These are phyloP conservation scores for Daldinia concentrica DNA, from an alignment of 495 filamentous ascomycete genomes.

Conservation along the genomic window DNA sequence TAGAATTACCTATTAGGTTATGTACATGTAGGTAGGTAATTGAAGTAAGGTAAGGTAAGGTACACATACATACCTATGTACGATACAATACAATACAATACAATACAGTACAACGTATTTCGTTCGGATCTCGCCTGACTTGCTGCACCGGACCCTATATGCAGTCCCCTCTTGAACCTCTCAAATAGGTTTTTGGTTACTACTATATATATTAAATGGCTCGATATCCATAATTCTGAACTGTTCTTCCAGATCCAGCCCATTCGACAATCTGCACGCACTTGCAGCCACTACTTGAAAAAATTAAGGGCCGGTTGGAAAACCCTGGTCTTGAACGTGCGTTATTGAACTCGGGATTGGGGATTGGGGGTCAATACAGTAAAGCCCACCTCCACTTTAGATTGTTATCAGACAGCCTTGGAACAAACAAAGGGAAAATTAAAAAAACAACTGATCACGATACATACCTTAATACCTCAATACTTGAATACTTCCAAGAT, in stretches of 20 bases:
- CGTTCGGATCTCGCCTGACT: constrained; percentile 34
- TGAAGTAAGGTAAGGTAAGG: neutral
- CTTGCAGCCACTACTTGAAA: constrained; percentile 9
- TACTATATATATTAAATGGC: constrained; percentile 32
- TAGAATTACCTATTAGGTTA: too few species aligned
- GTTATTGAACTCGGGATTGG: constrained; percentile 25
- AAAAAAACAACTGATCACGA: constrained; percentile 28
- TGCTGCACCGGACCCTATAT: constrained; percentile 18
- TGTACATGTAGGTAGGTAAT: too few species aligned
- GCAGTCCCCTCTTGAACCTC: constrained; percentile 9
- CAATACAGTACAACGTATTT: constrained; percentile 7
- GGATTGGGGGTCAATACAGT: constrained; percentile 43
- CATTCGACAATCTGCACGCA: constrained; percentile 38
- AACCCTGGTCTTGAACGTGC: constrained; percentile 19
- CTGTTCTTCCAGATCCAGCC: constrained; percentile 38
- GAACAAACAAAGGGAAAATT: constrained; percentile 13
- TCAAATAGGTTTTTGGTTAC: neutral
- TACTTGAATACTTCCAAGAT: constrained; percentile 7
- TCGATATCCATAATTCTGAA: constrained; percentile 23
- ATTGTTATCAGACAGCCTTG: constrained; percentile 35
- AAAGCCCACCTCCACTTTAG: constrained; percentile 22
- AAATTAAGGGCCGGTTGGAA: constrained; percentile 24
- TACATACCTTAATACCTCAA: constrained; percentile 16
- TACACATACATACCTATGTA: neutral
- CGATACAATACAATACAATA: too few species aligned